Evolutionary conservation across 371 early-diverging fungal genomes (phyloP), one percentile per base, ranked within the genome.

Genomic region (Mortierella sp.): DNA sequence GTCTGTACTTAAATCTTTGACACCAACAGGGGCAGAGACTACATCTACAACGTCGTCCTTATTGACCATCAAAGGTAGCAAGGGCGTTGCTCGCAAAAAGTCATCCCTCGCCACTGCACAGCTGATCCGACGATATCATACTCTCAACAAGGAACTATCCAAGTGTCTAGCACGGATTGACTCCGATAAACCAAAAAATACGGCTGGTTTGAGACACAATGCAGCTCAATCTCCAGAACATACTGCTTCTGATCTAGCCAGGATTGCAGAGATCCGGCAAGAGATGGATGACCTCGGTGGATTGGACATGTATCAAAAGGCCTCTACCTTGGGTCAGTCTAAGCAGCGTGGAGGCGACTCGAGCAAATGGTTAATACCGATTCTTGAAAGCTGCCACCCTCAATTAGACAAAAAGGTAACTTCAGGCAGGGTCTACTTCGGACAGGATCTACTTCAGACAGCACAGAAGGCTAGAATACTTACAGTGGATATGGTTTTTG

Each of bases 211-310:
- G 23, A 31, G 49, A 5, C 35, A 43, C 23, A 15, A 3, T 3
- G 23, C 37, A 43, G 23, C 26, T 10, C 49, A 42, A 19, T 19
- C 51, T 23, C 55, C 49, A 31, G 56, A 63, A 12, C 59, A 73
- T 26, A 43, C 61, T 10, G 61, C 72, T 2, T 42, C 51, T 8
- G 77, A 76, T 40, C 61, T 64, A 10, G 42, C 62, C 7, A 72
- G 78, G 71, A 83, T 85, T 61, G 51, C 80, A 23, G 80, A 66
- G 35, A 89, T 93, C 34, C 42, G 85, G 17, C 57, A 68, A 23
- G 91, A 94, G 85, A 91, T 96, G 89, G 91, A 94, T 34, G 86
- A 84, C 12, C 85, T 96, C 77, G 96, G 97, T 19, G 97, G 97
- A 0, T 72, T 97, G 37, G 92, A 96, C 69, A 93, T 92, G 84